Evolutionary conservation across 352 stramenopile genomes (phyloP), one percentile per base, ranked within the genome.

Genomic region (Phytophthora quininea): DNA sequence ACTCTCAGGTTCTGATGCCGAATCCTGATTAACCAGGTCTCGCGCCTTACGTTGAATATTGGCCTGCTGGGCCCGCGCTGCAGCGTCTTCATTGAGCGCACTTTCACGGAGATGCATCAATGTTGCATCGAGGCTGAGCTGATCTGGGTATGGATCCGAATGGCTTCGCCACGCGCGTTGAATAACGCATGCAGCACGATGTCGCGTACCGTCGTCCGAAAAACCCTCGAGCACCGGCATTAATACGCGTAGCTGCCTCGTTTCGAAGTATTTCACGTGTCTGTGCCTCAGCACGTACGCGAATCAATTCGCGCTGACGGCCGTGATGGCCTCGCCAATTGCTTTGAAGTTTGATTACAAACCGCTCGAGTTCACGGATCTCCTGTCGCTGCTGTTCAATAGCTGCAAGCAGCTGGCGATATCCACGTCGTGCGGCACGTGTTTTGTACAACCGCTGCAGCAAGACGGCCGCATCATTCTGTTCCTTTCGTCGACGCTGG

Each of bases 361-460:
- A 70, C 0, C 45, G 53, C 8, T 84, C 64, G 9, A 89, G 64
- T 38, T 77, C 54, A 1, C 63, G 62, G 1, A 70, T 38, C 33
- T 80, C 67, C 35, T 77, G 63, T 51, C 73, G 72, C 42, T 92
- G 83, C 4, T 56, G 37, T 12, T 73, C 54, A 3, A 94, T 63
- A n/a, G 74, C 80, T 58, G 74, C 74, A 7, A 67, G 70, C 35
- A 94, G 60, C 27, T 77, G 63, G 14, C 70, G 67, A n/a, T 90
- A 92, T 8, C 71, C 74, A 24, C 79, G 79, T 29, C 86, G 73
- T 29, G 84, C 74, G 9, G 77, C 72, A 9, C 86, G 73, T 1
- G 84, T 85, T 19, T 82, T 81, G 63, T 80, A 92, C 7, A 91
- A 71, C 5, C 82, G 72, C 54, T 94, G 86, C 14, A 92, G 64